Conservation (phyloP, 129 eudicot species). For the Mikania micrantha region DNA sequence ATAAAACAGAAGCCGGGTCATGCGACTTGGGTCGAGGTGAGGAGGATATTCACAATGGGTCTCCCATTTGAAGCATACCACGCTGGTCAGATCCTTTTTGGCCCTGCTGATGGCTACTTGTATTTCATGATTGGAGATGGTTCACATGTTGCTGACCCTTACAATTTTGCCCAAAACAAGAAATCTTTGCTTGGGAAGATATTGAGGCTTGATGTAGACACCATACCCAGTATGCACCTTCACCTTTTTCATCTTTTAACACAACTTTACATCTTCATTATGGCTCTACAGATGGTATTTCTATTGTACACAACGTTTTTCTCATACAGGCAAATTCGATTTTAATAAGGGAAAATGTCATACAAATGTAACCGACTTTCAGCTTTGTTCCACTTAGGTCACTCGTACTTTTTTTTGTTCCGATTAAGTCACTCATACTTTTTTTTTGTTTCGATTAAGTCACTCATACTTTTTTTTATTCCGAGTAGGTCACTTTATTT, state of each 20-base stretch:
- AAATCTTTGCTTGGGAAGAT: slow-evolving; percentile 80
- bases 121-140: slow-evolving; percentile 85
- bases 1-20: slow-evolving; percentile 42
- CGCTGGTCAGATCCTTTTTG: slow-evolving; percentile 78
- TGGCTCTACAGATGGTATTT: no score
- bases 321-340: no score
- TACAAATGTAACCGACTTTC: no score
- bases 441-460: no score
- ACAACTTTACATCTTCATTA: background rate
- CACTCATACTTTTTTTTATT: no score
- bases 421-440: no score
- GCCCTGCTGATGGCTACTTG: slow-evolving; percentile 66
- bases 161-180: slow-evolving; percentile 84
- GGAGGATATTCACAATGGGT: slow-evolving; percentile 82
- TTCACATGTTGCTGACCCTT: slow-evolving; percentile 51
- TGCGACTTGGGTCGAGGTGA: slow-evolving; percentile 63
- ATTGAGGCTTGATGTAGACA: slow-evolving; percentile 69
- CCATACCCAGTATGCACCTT: slow-evolving; percentile 53
- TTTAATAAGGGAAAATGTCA: no score
- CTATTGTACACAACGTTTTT: no score
- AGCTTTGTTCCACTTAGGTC: no score
- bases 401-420: no score
- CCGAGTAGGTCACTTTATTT: no score
- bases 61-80: slow-evolving; percentile 71
- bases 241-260: background rate